Evolutionary conservation across 2,329 filamentous ascomycete genomes (phyloP).

Genomic region (Aspergillus terreus): DNA sequence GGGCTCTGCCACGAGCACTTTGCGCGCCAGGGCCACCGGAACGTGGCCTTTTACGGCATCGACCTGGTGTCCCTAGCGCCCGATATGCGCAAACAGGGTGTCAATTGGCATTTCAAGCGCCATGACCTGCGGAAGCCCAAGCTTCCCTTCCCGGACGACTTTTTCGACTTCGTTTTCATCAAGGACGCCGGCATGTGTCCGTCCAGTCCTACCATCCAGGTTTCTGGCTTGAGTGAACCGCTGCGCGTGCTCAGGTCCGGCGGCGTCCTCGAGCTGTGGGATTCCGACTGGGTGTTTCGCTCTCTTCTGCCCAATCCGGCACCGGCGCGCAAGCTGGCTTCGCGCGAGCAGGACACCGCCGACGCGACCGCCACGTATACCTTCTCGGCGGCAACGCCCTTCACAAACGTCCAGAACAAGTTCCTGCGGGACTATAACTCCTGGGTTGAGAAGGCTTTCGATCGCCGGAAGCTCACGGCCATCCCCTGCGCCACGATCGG

Average conservation of each 20-base stretch:
- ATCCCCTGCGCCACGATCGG: slow-evolving; percentile 76
- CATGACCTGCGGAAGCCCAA: slow-evolving; percentile 75
- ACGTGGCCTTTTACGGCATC: slow-evolving; percentile 75
- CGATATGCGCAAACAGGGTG: slow-evolving; percentile 63
- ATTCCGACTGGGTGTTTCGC: slow-evolving; percentile 78
- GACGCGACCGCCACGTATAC: slow-evolving; percentile 74
- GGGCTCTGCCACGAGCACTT: slow-evolving; percentile 82
- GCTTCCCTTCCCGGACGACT: slow-evolving; percentile 71
- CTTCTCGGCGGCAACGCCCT: slow-evolving; percentile 76
- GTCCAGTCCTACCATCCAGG: slow-evolving; percentile 53
- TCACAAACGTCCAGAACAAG: slow-evolving; percentile 74
- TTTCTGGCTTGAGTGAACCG: slow-evolving; percentile 64
- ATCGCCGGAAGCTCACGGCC: slow-evolving; percentile 64
- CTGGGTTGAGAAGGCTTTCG: slow-evolving; percentile 75
- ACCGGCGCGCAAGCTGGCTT: slow-evolving; percentile 52
- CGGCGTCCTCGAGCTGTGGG: slow-evolving; percentile 83
- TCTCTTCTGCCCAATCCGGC: slow-evolving; percentile 77
- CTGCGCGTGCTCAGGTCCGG: slow-evolving; percentile 72
- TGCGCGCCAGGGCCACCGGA: slow-evolving; percentile 60
- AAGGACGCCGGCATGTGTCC: slow-evolving; percentile 77
- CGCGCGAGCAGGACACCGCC: slow-evolving; percentile 62
- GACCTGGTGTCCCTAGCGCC: slow-evolving; percentile 73
- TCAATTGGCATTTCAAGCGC: slow-evolving; percentile 85
- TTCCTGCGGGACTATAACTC: slow-evolving; percentile 79
- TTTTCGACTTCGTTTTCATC: slow-evolving; percentile 85